phyloP scores from a whole-genome alignment of 2,329 filamentous ascomycete species.

The Ceratocystis harringtonii region DNA sequence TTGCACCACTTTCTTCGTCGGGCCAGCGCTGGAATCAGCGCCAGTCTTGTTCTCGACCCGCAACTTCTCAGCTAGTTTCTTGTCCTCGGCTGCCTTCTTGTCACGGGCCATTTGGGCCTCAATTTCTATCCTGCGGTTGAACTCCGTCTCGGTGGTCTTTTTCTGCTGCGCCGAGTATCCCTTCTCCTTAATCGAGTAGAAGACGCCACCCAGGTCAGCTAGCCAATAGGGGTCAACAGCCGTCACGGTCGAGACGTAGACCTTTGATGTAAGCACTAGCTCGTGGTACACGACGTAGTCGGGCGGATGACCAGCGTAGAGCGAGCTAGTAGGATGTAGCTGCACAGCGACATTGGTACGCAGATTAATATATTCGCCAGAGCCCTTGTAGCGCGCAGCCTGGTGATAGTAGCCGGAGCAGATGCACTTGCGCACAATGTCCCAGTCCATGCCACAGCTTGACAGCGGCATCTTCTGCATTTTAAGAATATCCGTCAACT shows the following conservation, averaged over 20 bases:
- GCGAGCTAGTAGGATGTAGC: slow-evolving; percentile 80
- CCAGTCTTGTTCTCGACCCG: slow-evolving; percentile 32
- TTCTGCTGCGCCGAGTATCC: slow-evolving; percentile 81
- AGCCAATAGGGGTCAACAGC: slow-evolving; percentile 95
- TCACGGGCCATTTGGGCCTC: slow-evolving; percentile 85
- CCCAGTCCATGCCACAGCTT: slow-evolving; percentile 93
- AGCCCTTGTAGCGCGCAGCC: slow-evolving; percentile 86
- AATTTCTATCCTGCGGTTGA: slow-evolving; percentile 85
- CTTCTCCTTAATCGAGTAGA: slow-evolving; percentile 96
- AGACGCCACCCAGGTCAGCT: slow-evolving; percentile 88
- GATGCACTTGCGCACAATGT: slow-evolving; percentile 87
- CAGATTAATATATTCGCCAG: slow-evolving; percentile 94
- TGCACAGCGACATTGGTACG: slow-evolving; percentile 89
- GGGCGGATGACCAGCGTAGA: slow-evolving; percentile 89
- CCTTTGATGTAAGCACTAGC: slow-evolving; percentile 87
- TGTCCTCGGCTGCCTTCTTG: slow-evolving; percentile 50
- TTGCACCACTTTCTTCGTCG: slow-evolving; percentile 43
- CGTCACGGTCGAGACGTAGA: slow-evolving; percentile 96
- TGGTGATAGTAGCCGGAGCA: slow-evolving; percentile 98
- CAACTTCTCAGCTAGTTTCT: slow-evolving; percentile 36
- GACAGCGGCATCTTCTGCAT: slow-evolving; percentile 75
- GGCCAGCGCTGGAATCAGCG: slow-evolving; percentile 16
- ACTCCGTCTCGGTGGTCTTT: slow-evolving; percentile 76
- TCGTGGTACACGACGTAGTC: slow-evolving; percentile 98
- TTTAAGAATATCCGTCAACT: slow-evolving; percentile 85